Conservation (phyloP, 208 protist genomes). For the Wallacemonas sp. region DNA sequence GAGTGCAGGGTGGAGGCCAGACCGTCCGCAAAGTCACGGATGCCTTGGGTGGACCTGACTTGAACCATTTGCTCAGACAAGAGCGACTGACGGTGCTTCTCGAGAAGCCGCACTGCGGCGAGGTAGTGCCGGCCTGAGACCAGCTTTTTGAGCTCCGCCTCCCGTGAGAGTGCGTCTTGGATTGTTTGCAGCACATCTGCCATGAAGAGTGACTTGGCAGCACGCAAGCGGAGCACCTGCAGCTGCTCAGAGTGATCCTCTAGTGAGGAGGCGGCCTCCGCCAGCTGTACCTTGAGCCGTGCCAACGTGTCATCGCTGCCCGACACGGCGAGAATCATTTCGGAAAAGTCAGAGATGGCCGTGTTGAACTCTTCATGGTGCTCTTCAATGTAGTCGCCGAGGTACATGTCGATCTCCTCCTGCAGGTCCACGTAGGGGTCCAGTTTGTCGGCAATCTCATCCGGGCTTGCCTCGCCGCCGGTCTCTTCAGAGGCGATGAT, state of each 20-base stretch:
- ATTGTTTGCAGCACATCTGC: slow-evolving; percentile 52
- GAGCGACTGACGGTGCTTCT: slow-evolving; percentile 42
- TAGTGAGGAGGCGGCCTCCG: slow-evolving; percentile 51
- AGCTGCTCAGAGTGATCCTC: slow-evolving; percentile 76
- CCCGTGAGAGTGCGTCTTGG: slow-evolving; percentile 47
- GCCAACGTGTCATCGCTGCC: slow-evolving; percentile 80
- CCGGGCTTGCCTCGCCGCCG: slow-evolving; percentile 51
- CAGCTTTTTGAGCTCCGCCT: slow-evolving; percentile 54
- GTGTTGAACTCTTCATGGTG: slow-evolving; percentile 86
- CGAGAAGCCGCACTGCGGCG: slow-evolving; percentile 56
- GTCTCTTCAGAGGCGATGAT: slow-evolving; percentile 60
- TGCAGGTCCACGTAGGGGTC: slow-evolving; percentile 61
- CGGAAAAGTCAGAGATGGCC: slow-evolving; percentile 73
- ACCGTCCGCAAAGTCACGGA: slow-evolving; percentile 59
- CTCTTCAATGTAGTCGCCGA: slow-evolving; percentile 72
- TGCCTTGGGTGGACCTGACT: slow-evolving; percentile 51
- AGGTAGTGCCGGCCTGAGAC: slow-evolving; percentile 58
- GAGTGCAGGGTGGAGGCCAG: slow-evolving; percentile 56
- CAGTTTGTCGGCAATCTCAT: slow-evolving; percentile 72
- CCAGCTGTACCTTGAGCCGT: slow-evolving; percentile 64
- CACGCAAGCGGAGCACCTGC: slow-evolving; percentile 65
- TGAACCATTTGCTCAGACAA: slow-evolving; percentile 33
- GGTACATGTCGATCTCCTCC: slow-evolving; percentile 56
- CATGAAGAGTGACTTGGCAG: slow-evolving; percentile 76
- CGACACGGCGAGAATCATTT: slow-evolving; percentile 83